These are phyloP conservation scores for Hura crepitans DNA, from an alignment of 441 rosid species.

Conservation along the genomic window DNA sequence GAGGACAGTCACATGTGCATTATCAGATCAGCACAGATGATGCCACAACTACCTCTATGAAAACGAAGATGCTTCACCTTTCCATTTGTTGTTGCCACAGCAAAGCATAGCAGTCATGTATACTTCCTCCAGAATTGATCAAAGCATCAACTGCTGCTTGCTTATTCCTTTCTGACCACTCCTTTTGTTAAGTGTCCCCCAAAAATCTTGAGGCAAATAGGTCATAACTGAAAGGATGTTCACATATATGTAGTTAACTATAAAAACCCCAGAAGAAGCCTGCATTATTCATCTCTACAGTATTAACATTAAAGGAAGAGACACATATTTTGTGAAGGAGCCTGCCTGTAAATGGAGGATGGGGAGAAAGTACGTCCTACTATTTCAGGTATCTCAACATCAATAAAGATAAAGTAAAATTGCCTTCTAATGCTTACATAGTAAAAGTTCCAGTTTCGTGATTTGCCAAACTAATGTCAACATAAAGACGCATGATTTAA, in stretches of 20 bases:
- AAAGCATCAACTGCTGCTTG: slow-evolving; percentile 89
- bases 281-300: background rate
- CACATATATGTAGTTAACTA: slow-evolving; percentile 9
- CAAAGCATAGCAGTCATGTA: slow-evolving; percentile 70
- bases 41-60: slow-evolving; percentile 13
- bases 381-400: background rate
- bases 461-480: background rate
- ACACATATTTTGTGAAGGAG: background rate
- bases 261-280: background rate
- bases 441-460: background rate
- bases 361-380: background rate
- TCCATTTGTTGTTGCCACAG: slow-evolving; percentile 98
- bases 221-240: slow-evolving; percentile 74
- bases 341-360: background rate
- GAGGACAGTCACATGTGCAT: slow-evolving; percentile 16
- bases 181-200: slow-evolving; percentile 85
- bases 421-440: background rate
- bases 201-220: slow-evolving; percentile 99
- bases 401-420: background rate
- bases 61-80: slow-evolving; percentile 47
- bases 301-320: background rate
- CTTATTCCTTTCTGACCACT: slow-evolving; percentile 93
- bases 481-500: background rate
- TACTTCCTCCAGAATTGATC: slow-evolving; percentile 72
- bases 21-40: slow-evolving; percentile 18